phyloP scores from a whole-genome alignment of 2,329 filamentous ascomycete genomes.

The Aspergillus caelatus region DNA sequence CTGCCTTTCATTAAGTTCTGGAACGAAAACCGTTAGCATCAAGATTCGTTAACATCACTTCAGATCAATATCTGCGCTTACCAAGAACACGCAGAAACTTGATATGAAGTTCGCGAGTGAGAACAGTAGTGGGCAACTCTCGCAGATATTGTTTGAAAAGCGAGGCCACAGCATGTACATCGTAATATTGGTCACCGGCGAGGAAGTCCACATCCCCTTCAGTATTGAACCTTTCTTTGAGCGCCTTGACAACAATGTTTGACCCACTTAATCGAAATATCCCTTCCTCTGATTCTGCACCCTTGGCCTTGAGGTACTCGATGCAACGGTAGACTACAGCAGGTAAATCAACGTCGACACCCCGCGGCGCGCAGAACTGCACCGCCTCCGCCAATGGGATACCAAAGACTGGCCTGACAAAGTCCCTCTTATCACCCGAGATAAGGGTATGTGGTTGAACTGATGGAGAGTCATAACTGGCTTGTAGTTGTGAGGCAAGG shows the following conservation, averaged over 20 bases:
- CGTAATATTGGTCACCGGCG: conserved; percentile 77
- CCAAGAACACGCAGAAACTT: conserved; percentile 81
- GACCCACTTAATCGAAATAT: conserved; percentile 98
- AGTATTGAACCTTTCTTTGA: conserved; percentile 89
- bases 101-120: conserved; percentile 86
- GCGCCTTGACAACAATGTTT: conserved; percentile 86
- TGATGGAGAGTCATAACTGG: conserved; percentile 37
- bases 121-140: conserved; percentile 85
- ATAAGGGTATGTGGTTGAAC: conserved; percentile 56
- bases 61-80: conserved; percentile 36
- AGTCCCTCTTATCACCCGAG: conserved; percentile 53
- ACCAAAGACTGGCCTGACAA: conserved; percentile 77
- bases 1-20: conserved; percentile 70
- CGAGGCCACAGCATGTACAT: conserved; percentile 94
- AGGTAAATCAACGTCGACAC: conserved; percentile 75
- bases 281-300: conserved; percentile 83
- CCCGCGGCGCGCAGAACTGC: conserved; percentile 71
- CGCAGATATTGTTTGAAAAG: conserved; percentile 91
- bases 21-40: conserved; percentile 13
- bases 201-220: conserved; percentile 91
- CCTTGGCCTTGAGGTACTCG: conserved; percentile 83
- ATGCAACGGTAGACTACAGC: conserved; percentile 95
- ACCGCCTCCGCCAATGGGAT: conserved; percentile 84
- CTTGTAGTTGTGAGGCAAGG: conserved; percentile 48
- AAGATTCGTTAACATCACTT: neutral